These are phyloP conservation scores for Mucor velutinosus DNA, from an alignment of 371 early-diverging fungal genomes.

Conservation along the genomic window DNA sequence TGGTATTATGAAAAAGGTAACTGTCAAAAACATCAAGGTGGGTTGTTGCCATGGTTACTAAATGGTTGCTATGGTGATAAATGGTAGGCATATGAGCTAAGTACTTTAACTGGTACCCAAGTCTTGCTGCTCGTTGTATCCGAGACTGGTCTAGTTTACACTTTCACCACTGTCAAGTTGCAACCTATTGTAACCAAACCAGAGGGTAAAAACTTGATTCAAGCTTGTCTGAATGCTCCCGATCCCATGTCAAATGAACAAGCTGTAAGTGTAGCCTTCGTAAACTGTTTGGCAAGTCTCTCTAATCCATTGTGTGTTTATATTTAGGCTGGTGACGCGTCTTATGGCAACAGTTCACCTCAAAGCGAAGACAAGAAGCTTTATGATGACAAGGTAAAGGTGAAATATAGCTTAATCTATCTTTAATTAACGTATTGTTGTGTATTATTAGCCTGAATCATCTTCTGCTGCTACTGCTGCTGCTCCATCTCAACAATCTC, in stretches of 20 bases:
- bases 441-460: slow-evolving; percentile 9
- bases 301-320: background rate
- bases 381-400: slow-evolving; percentile 19
- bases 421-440: background rate
- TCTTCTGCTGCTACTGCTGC: background rate
- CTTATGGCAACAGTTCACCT: slow-evolving; percentile 23
- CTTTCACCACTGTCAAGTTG: slow-evolving; percentile 97
- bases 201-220: slow-evolving; percentile 94
- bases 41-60: background rate
- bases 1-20: slow-evolving; percentile 98
- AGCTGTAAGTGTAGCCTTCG: slow-evolving; percentile 4
- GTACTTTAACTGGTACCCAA: slow-evolving; percentile 97
- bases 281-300: background rate
- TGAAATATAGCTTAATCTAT: background rate
- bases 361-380: slow-evolving; percentile 18
- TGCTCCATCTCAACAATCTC: slow-evolving; percentile 4
- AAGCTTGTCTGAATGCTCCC: slow-evolving; percentile 90
- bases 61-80: background rate
- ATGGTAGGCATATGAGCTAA: slow-evolving; percentile 92
- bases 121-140: slow-evolving; percentile 97
- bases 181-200: slow-evolving; percentile 95
- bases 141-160: slow-evolving; percentile 98
- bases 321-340: slow-evolving; percentile 30
- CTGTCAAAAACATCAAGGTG: background rate
- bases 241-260: slow-evolving; percentile 49